Evolutionary conservation across 1,284 basidiomycete species (phyloP).

Genomic region (Violaceomyces palustris): DNA sequence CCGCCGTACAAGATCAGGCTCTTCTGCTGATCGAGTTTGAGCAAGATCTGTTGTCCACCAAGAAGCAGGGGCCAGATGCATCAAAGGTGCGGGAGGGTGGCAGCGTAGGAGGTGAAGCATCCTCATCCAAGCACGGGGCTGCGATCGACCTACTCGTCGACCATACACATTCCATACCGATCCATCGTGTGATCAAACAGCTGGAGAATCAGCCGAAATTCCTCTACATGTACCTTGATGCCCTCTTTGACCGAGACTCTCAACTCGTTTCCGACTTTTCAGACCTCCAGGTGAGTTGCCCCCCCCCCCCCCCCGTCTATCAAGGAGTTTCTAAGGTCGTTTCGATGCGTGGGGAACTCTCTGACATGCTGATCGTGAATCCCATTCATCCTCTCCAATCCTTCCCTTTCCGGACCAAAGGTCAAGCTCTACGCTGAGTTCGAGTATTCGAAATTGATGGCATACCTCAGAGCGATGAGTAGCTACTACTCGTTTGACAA

Average conservation of each 20-base stretch:
- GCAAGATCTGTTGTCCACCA: constrained; percentile 62
- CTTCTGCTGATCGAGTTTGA: constrained; percentile 90
- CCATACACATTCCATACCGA: constrained; percentile 94
- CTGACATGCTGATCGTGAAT: background rate
- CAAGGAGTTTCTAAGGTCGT: too few relatives aligned
- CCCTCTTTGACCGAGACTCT: constrained; percentile 80
- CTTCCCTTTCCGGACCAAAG: constrained; percentile 48
- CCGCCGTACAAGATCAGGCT: constrained; percentile 88
- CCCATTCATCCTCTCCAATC: background rate
- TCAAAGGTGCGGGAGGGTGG: background rate
- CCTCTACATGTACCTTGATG: constrained; percentile 88
- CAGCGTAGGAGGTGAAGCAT: background rate
- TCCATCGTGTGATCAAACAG: constrained; percentile 80
- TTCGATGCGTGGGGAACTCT: too few relatives aligned
- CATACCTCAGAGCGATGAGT: constrained; percentile 78
- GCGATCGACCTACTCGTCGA: constrained; percentile 86
- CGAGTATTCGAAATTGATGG: constrained; percentile 71
- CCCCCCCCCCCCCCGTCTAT: too few relatives aligned
- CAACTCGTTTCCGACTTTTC: constrained; percentile 74
- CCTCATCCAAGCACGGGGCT: constrained; percentile 55
- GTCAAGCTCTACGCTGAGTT: constrained; percentile 89
- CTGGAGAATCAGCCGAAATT: constrained; percentile 72
- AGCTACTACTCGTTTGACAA: constrained; percentile 86
- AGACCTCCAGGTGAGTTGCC: constrained; percentile 66
- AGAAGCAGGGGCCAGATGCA: background rate